These are phyloP conservation scores for Ustilago xerochloae DNA, from an alignment of 1,284 basidiomycete species.

Conservation along the genomic window DNA sequence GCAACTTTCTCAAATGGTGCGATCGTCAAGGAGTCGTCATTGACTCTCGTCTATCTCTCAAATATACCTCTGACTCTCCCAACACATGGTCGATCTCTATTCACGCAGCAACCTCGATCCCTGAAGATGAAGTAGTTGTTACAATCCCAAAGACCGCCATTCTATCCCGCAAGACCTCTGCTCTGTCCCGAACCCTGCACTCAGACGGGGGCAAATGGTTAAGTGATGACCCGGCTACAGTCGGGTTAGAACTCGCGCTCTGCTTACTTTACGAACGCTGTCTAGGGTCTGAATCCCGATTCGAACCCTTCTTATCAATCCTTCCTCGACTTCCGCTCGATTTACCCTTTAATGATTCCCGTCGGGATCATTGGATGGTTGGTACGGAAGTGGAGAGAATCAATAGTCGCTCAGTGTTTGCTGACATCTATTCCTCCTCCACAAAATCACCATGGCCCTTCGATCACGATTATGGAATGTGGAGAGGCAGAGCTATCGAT, in stretches of 20 bases:
- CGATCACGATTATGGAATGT: conserved; percentile 43
- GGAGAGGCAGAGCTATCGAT: conserved; percentile 25
- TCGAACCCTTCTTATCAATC: conserved; percentile 42
- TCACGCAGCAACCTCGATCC: conserved; percentile 15
- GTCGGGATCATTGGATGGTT: conserved; percentile 15
- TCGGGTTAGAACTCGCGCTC: conserved; percentile 50
- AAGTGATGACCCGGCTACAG: conserved; percentile 28
- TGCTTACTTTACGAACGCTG: conserved; percentile 54
- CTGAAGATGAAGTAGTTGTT: conserved; percentile 15
- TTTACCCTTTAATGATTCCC: conserved; percentile 22
- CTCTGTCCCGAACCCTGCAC: conserved; percentile 18
- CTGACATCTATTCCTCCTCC: conserved; percentile 4
- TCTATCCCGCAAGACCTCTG: conserved; percentile 41
- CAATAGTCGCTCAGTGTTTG: conserved; percentile 7
- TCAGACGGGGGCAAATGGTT: conserved; percentile 9
- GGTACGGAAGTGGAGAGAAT: conserved; percentile 44
- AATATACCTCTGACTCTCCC: conserved; percentile 1
- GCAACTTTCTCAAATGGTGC: conserved; percentile 30
- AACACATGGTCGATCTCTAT: conserved; percentile 32
- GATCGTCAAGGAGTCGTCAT: conserved; percentile 4
- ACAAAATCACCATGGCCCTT: conserved; percentile 4
- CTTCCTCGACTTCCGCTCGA: conserved; percentile 35
- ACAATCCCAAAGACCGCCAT: conserved; percentile 47
- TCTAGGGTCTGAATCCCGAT: conserved; percentile 32
- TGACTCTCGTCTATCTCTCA: conserved; percentile 16